Percentiles rank a stretch among this genome's conserved stretches.
These are phyloP conservation scores for Passiflora organensis DNA, from an alignment of 345 rosid genomes.

Conservation along the genomic window DNA sequence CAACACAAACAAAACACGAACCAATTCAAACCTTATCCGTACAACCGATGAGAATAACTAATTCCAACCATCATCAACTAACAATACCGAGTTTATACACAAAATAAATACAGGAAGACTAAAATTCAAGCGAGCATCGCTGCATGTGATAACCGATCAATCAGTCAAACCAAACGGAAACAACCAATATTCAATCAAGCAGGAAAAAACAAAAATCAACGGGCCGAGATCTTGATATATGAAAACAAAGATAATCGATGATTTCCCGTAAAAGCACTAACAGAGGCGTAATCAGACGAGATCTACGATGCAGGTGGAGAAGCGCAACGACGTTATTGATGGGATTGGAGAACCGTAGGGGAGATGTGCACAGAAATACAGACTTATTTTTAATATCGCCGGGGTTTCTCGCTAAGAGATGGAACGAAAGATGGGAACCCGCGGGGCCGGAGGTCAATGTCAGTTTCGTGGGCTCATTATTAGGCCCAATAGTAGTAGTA, in stretches of 20 bases:
- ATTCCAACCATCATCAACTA: not conserved
- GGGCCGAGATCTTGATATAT: not conserved
- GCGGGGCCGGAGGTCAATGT: conserved; percentile 35
- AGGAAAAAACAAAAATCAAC: conserved; percentile 2
- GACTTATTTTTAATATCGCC: not conserved
- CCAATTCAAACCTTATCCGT: no score
- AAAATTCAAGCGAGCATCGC: not conserved
- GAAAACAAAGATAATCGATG: not conserved
- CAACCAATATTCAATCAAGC: conserved; percentile 1
- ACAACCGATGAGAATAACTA: no score
- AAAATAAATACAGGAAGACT: not conserved
- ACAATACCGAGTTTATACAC: not conserved
- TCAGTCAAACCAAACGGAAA: conserved; percentile 9
- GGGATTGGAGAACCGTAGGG: conserved; percentile 16
- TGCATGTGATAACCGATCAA: not conserved
- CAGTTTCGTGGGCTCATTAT: no score
- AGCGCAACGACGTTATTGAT: conserved; percentile 11
- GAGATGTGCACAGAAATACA: conserved; percentile 1
- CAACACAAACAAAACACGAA: no score
- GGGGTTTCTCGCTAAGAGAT: not conserved
- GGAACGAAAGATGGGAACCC: conserved; percentile 23
- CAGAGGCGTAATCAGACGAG: conserved; percentile 16
- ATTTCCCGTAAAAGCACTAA: not conserved
- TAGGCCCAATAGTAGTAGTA: no score
- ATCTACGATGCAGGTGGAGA: conserved; percentile 20